Evolutionary conservation across 257 asterid species (phyloP), one percentile per base, ranked within the genome.

Genomic region (Penstemon barbatus): DNA sequence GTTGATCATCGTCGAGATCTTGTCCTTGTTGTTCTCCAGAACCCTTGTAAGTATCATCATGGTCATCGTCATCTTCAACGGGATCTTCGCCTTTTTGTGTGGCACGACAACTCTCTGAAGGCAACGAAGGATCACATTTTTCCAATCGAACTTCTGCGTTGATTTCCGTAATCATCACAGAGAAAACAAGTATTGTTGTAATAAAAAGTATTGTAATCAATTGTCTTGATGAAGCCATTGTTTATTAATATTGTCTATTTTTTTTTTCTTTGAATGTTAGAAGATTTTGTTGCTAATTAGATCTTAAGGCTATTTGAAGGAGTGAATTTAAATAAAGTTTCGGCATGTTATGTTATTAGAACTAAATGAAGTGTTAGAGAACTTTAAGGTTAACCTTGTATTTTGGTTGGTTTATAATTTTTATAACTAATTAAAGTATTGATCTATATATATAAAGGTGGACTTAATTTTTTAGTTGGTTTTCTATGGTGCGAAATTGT

Each of bases 161-260:
- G 0, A 53, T 70, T 66, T 76, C 73, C 61, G 19, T 65, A 44
- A 46, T 66, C 19, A 76, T 18, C 12, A 71, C 49, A 9, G 55
- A 66, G 62, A 76, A 71, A 9, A 71, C 13, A 49, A 76, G 60
- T 38, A 76, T 65, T 43, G 77, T 62, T 52, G 61, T 53, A 4
- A 65, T 0, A 2, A 60, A 49, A 39, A 71, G 18, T 18, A 48
- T 62, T 15, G 58, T 50, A 36, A 40, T 39, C 54, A 52, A 65
- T 45, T 73, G 61, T 52, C 70, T 70, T 50, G 37, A 45, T 45
- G 76, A 37, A 12, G 57, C 69, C 80, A 76, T 76, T 63, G 74
- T 38, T 55, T 19, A 12, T 53, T 15, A 25, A 25, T 25, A 25
- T 25, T 25, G 2, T 51, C 13, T 3, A 8, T 10, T 57, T 2